A percentile compares a stretch with the other conserved stretches of the same genome.
Conservation (phyloP, 768 basidiomycete species). For the Termitomyces sp. region DNA sequence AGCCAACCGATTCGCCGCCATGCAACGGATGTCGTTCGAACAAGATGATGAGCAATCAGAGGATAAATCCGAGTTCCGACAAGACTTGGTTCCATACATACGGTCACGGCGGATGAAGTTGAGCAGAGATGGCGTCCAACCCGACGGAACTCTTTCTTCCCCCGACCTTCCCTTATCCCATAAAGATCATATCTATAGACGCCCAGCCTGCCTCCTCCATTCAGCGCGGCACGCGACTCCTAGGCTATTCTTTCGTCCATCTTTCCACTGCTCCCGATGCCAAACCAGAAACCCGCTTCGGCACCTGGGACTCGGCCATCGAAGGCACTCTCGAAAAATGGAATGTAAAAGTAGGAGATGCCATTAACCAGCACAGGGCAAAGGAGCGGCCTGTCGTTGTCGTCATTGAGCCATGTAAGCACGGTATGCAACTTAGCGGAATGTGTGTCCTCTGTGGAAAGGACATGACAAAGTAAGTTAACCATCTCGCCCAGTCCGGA, state of each 20-base stretch:
- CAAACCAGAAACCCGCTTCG: conserved; percentile 69
- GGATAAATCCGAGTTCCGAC: conserved; percentile 27
- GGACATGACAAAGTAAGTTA: conserved; percentile 84
- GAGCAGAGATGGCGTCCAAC: conserved; percentile 46
- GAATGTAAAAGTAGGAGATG: conserved; percentile 65
- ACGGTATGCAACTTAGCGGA: conserved; percentile 89
- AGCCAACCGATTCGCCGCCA: no score
- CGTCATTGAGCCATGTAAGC: conserved; percentile 91
- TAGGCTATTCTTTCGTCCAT: conserved; percentile 82
- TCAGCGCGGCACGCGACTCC: conserved; percentile 70
- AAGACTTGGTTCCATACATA: conserved; percentile 18
- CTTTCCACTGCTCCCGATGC: conserved; percentile 42
- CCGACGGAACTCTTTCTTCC: conserved; percentile 80
- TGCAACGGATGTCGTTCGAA: neutral
- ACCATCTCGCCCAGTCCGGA: conserved; percentile 10
- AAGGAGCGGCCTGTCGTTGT: conserved; percentile 60
- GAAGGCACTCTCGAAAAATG: conserved; percentile 77
- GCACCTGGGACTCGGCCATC: conserved; percentile 87
- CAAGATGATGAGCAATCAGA: neutral
- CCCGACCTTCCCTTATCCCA: conserved; percentile 77
- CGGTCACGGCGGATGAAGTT: conserved; percentile 25
- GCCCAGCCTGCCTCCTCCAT: conserved; percentile 45
- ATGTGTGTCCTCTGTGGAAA: conserved; percentile 94
- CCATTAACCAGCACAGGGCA: conserved; percentile 57
- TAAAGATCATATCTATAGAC: conserved; percentile 75